Conservation (phyloP, 176 grass and related monocot genomes). For the Eleusine coracana region DNA sequence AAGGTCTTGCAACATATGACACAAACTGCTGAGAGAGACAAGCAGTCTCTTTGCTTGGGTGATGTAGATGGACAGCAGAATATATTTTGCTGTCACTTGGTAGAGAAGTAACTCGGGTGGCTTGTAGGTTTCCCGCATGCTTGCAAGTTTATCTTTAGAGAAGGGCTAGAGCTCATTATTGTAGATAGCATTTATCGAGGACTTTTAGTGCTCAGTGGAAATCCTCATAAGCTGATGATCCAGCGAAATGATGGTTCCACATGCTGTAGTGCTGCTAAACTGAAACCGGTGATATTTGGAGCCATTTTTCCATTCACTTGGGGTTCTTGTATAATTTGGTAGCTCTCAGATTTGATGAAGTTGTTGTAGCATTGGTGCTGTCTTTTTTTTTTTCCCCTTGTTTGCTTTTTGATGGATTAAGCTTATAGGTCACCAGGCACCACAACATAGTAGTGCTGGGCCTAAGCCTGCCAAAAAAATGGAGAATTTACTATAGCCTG, state of each 20-base stretch:
- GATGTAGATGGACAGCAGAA: constrained; percentile 9
- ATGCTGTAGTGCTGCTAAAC: not conserved
- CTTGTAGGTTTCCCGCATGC: constrained; percentile 8
- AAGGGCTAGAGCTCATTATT: not conserved
- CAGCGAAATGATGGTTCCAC: not conserved
- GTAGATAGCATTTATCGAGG: constrained; percentile 43
- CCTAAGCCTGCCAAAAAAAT: not conserved
- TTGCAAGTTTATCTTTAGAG: not conserved
- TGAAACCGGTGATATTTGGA: not conserved
- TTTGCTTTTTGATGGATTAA: not conserved
- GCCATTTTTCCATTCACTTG: not conserved
- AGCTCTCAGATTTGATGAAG: not conserved
- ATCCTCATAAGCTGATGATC: not conserved
- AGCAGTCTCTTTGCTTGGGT: not conserved
- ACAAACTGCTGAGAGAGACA: constrained; percentile 61
- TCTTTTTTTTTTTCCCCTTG: not conserved
- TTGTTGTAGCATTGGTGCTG: not conserved
- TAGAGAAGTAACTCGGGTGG: constrained; percentile 15
- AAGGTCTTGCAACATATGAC: constrained; percentile 70
- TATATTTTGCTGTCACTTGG: not conserved
- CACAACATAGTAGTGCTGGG: not conserved
- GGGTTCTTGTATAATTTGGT: not conserved
- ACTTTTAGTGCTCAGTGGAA: not conserved
- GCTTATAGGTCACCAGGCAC: no score
- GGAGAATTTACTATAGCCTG: no score